phyloP scores from a whole-genome alignment of 345 rosid genomes.

The Bretschneidera sinensis region DNA sequence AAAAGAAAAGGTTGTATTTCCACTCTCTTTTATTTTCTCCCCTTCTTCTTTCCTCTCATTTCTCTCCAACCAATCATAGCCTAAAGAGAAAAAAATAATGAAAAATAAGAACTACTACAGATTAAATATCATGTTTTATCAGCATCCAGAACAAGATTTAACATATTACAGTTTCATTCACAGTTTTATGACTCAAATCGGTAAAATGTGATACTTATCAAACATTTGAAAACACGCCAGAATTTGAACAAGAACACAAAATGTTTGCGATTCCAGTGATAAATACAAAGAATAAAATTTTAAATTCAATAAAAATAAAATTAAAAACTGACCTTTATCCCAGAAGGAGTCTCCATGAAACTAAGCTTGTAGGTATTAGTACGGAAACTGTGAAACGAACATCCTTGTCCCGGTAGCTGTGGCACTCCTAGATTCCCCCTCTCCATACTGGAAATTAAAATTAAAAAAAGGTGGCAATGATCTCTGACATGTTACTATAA shows the following conservation, averaged over 20 bases:
- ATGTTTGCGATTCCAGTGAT: too few relatives aligned
- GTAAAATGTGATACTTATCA: not conserved
- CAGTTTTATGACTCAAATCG: too few relatives aligned
- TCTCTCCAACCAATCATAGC: too few relatives aligned
- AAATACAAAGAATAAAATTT: not conserved
- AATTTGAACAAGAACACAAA: too few relatives aligned
- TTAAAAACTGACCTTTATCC: slow-evolving; percentile 58
- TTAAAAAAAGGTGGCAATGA: not conserved
- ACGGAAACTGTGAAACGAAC: slow-evolving; percentile 88
- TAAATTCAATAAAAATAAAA: not conserved
- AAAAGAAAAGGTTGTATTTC: too few relatives aligned
- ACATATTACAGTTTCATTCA: too few relatives aligned
- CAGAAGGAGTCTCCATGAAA: slow-evolving; percentile 96
- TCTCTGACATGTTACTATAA: not conserved
- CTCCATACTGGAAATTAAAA: slow-evolving; percentile 38
- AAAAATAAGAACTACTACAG: not conserved
- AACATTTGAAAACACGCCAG: not conserved
- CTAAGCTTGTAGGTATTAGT: slow-evolving; percentile 93
- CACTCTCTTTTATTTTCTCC: too few relatives aligned
- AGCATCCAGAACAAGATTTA: too few relatives aligned
- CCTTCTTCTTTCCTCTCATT: too few relatives aligned
- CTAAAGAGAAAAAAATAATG: not conserved
- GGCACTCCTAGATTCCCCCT: slow-evolving; percentile 87
- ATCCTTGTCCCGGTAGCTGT: slow-evolving; percentile 90
- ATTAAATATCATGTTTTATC: too few relatives aligned